Evolutionary conservation across 2,329 filamentous ascomycete species (phyloP), one percentile per base, ranked within the genome.

Genomic region (Lomentospora prolificans): DNA sequence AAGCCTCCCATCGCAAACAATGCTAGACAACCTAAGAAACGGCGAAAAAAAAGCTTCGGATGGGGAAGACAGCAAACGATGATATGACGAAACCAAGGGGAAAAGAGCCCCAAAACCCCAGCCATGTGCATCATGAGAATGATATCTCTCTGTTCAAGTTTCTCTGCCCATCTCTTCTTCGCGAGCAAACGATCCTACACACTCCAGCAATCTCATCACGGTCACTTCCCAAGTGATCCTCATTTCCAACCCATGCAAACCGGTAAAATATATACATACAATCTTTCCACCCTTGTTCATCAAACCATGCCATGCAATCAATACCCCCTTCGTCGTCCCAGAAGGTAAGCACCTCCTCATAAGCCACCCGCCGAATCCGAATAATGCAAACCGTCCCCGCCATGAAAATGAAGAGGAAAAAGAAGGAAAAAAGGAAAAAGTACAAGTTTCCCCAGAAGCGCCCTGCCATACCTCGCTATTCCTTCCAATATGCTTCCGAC

Each of bases 191-290:
- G 24, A n/a, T 48, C 44, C 44, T 48, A 48, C 22, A 48, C 22
- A 22, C 17, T 48, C 17, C 44, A 25, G 44, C 44, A 22, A 48
- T 48, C 44, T 48, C 17, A 25, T 48, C 44, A 48, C 9, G 44
- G 44, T 22, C 22, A 22, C 22, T 48, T 48, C 44, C 58, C 59
- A 61, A 60, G 58, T 56, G 61, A 57, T 56, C 59, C 60, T 60
- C 60, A 55, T 61, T 36, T 57, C 46, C 57, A 54, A 53, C 57
- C 58, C 17, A 48, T 48, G 44, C 44, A 48, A 48, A 22, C 44
- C 17, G 22, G 17, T 9, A 19, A 48, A 25, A 48, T 27, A 48
- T 48, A 48, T 48, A 22, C 50, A 53, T 48, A 50, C 28, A 54
- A 53, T 51, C 36, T 30, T 28, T 50, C 44, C 17, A 48, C 22